Evolutionary conservation across 805 yeast genomes (phyloP), one percentile per base, ranked within the genome.

Genomic region (Myxozyma monticola): DNA sequence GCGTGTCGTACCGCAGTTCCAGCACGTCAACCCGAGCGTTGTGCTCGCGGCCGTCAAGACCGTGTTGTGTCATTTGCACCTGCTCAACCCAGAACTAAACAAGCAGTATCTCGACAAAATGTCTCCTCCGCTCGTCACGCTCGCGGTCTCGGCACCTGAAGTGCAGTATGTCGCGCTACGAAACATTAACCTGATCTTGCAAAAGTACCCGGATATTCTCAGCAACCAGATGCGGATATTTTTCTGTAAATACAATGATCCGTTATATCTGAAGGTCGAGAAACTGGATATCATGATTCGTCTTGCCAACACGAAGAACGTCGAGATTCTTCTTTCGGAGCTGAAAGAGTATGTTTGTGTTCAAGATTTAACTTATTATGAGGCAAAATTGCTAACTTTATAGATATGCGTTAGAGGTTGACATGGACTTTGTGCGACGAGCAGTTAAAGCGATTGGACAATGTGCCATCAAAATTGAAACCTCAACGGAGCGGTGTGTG

Each of bases 11-110:
- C 98, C 99, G 12, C 98, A 93, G 70, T 78, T 91, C 63, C 99
- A 91, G 71, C 99, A 91, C 67, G 97, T 87, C 21, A 91, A 91
- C 66, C 96, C 99, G 0, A 87, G 96, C 3, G 98, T 93, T 18
- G 97, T 93, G 2, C 72, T 91, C 59, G 79, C 88, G 24, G 79
- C 96, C 1, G 81, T 93, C 55, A 88, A 89, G 64, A 88, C 86
- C 1, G 80, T 90, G 5, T 66, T 91, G 17, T 79, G 80, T 49
- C 95, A 89, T 65, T 57, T 84, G 30, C 80, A 80, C 8, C 66
- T 72, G 15, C 63, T 84, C 6, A 48, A 51, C 21, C 57, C 56
- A 3, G 63, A 59, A 26, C 41, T 54, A 10, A 58, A 49, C 36
- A 50, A 57, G 15, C 52, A 54, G 26, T 48, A 60, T 24, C 41